Base-by-base conservation (phyloP, 1,284 basidiomycete genomes). In the Tylopilus orsonianus region DNA sequence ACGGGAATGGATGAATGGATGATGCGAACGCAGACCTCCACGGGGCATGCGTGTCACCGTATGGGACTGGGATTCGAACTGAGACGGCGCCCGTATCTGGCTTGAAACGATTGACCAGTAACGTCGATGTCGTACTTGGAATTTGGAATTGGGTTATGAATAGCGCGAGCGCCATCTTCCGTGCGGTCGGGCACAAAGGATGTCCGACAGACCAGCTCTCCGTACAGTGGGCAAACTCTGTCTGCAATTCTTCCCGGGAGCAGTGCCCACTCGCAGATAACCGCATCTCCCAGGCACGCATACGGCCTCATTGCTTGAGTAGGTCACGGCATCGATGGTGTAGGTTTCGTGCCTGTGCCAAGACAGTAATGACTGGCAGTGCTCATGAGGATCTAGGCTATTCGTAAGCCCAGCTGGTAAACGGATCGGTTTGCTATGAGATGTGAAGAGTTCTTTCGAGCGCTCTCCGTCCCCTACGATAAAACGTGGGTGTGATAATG, bases 131-230 rank as follows among this genome's bases (percentile, higher is more conserved):
- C 14, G 9, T 20, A 27, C 23, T 19, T 18, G 13, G 34, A 35
- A 54, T 50, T 55, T 41, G 56, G 52, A 55, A 57, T 51, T 50
- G n/a, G 46, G 30, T 19, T 16, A 18, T 22, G 19, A 29, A 18
- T 19, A 16, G 18, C n/a, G 18, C 18, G 13, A 29, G 19, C 39
- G 6, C 16, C 24, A 16, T 18, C 16, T 5, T 27, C 3, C 12
- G n/a, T 10, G 22, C 13, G 8, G 18, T 16, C 41, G 23, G 36
- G 24, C n/a, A 16, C 13, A 37, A 20, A 26, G 5, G 29, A 38
- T 8, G 29, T 29, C 35, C 35, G 34, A 49, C 5, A 44, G 19
- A 23, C 29, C 10, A 10, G 24, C n/a, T 14, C 30, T 8, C 30
- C 20, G 42, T n/a, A n/a, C n/a, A 16, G 10, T 23, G 18, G 24